Percentiles rank a stretch among this genome's conserved stretches.
These are phyloP conservation scores for Mycogone perniciosa DNA, from an alignment of 2,329 filamentous ascomycete genomes.

Conservation along the genomic window DNA sequence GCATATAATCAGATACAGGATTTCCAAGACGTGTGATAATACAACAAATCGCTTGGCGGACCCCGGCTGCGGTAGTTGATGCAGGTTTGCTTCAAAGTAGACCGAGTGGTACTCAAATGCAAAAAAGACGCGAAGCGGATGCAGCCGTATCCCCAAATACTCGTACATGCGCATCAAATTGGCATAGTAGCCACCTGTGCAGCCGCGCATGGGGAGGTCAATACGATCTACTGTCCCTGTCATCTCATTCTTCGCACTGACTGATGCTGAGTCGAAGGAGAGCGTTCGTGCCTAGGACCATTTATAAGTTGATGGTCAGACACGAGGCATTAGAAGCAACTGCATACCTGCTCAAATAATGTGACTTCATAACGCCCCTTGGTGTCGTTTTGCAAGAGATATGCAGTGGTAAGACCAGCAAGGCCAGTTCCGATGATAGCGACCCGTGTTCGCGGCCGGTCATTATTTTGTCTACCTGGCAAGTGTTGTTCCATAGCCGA, in stretches of 20 bases:
- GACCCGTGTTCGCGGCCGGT: too few species aligned
- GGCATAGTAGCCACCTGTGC: constrained; percentile 42
- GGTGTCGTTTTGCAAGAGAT: too few species aligned
- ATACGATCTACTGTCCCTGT: constrained; percentile 28
- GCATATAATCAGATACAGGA: constrained; percentile 38
- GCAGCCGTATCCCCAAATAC: constrained; percentile 44
- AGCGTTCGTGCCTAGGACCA: constrained; percentile 26
- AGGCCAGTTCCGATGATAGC: too few species aligned
- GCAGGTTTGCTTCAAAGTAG: too few species aligned
- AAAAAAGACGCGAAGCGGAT: constrained; percentile 44
- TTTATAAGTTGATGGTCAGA: background rate
- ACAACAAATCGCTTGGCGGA: constrained; percentile 31
- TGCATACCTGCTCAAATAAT: too few species aligned
- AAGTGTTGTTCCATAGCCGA: too few species aligned
- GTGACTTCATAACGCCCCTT: too few species aligned
- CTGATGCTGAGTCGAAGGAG: constrained; percentile 34
- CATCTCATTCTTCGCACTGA: constrained; percentile 27
- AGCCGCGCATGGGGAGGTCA: constrained; percentile 34
- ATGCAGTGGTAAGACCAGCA: too few species aligned
- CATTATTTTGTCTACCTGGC: too few species aligned
- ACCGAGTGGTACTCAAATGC: too few species aligned
- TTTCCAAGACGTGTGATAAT: constrained; percentile 37
- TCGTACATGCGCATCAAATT: constrained; percentile 52
- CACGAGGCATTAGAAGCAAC: too few species aligned
- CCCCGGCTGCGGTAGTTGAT: constrained; percentile 39